Conservation (phyloP, 202 grass and related monocot genomes). For the Setaria italica region DNA sequence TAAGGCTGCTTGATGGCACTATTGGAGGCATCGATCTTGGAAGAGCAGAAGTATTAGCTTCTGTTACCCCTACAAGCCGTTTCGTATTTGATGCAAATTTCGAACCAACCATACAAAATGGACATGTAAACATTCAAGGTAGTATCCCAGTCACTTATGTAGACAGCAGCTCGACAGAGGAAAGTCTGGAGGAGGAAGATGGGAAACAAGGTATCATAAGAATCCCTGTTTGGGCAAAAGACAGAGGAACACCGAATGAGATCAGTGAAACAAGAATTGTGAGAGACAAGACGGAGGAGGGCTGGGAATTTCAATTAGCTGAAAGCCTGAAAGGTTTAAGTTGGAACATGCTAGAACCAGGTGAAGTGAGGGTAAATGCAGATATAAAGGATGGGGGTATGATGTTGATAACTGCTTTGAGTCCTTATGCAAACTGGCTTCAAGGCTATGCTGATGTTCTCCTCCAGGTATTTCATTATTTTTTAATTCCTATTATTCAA, state of each 20-base stretch:
- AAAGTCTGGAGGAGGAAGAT: slow-evolving; percentile 67
- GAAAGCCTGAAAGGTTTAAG: slow-evolving; percentile 97
- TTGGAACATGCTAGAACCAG: slow-evolving; percentile 87
- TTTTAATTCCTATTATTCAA: slow-evolving; percentile 37
- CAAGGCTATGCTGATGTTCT: slow-evolving; percentile 97
- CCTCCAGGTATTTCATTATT: slow-evolving; percentile 73
- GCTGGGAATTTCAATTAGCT: slow-evolving; percentile 95
- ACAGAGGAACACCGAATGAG: slow-evolving; percentile 67
- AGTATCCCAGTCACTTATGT: slow-evolving; percentile 94
- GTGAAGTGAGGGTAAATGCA: slow-evolving; percentile 94
- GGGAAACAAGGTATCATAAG: slow-evolving; percentile 72
- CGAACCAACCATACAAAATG: slow-evolving; percentile 88
- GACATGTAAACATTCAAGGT: slow-evolving; percentile 97
- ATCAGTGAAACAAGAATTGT: slow-evolving; percentile 78
- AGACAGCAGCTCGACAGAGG: slow-evolving; percentile 70
- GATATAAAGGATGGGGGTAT: slow-evolving; percentile 99
- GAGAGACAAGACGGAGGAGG: slow-evolving; percentile 84
- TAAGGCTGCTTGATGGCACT: slow-evolving; percentile 91
- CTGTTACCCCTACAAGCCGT: slow-evolving; percentile 82
- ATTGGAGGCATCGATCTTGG: slow-evolving; percentile 95
- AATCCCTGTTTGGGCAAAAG: slow-evolving; percentile 95
- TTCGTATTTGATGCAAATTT: slow-evolving; percentile 97
- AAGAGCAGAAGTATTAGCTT: slow-evolving; percentile 93
- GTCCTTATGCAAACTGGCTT: slow-evolving; percentile 93
- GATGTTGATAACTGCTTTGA: slow-evolving; percentile 93